Conservation (phyloP, 2,329 filamentous ascomycete species). For the Colletotrichum sp. region DNA sequence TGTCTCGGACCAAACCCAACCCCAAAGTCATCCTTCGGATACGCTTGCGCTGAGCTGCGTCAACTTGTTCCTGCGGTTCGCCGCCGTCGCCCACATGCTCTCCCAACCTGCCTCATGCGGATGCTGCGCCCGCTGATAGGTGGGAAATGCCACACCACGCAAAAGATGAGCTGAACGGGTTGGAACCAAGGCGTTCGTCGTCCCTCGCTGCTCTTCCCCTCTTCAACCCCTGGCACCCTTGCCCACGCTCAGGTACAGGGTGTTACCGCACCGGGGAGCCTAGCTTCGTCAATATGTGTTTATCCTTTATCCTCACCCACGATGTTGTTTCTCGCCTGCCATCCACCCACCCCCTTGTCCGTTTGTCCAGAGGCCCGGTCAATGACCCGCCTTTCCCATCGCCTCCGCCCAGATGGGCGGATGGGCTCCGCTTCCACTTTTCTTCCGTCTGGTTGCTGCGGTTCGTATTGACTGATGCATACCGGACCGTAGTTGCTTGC, state of each 20-base stretch:
- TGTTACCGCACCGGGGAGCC: slow-evolving; percentile 9
- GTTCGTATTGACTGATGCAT: slow-evolving; percentile 6
- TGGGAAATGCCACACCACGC: slow-evolving; percentile 22
- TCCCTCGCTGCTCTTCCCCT: not conserved
- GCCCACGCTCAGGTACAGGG: slow-evolving; percentile 21
- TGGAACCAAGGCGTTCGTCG: not conserved
- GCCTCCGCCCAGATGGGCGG: slow-evolving; percentile 5
- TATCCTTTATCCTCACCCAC: not conserved
- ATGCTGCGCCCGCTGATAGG: slow-evolving; percentile 30
- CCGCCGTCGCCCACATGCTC: slow-evolving; percentile 10
- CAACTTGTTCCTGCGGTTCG: slow-evolving; percentile 10
- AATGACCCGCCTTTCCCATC: slow-evolving; percentile 11
- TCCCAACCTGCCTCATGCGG: slow-evolving; percentile 33
- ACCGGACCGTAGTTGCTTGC: not conserved
- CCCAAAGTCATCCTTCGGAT: not conserved
- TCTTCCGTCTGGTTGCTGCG: slow-evolving; percentile 3
- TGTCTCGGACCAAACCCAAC: not conserved
- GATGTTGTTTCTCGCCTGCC: not conserved
- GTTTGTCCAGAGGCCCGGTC: slow-evolving; percentile 2
- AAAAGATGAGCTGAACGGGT: slow-evolving; percentile 8
- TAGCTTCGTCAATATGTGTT: not conserved
- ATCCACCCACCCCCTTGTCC: not conserved
- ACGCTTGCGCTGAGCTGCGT: not conserved
- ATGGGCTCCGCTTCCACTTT: not conserved
- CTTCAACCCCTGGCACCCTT: not conserved